Percentiles rank a stretch among this genome's conserved stretches.
These are phyloP conservation scores for Saturnispora serradocipensis DNA, from an alignment of 805 yeast species.

Conservation along the genomic window DNA sequence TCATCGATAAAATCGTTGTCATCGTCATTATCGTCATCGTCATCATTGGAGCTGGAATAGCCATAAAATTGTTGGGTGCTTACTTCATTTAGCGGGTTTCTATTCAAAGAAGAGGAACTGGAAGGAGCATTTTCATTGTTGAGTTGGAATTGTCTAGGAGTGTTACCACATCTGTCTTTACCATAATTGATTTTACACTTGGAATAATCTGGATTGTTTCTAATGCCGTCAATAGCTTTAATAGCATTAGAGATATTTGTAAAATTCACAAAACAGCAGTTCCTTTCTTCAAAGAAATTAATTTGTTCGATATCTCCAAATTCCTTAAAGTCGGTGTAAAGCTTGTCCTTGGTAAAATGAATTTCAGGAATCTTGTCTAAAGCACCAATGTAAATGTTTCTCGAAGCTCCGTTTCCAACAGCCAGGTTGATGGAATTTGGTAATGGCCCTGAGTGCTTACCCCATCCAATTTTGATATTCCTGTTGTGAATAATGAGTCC, in stretches of 20 bases:
- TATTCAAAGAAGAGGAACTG: neutral
- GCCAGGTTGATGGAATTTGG: constrained; percentile 82
- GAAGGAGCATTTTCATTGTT: constrained; percentile 1
- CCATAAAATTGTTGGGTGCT: constrained; percentile 18
- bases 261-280: constrained; percentile 87
- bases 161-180: constrained; percentile 90
- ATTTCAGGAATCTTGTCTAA: constrained; percentile 26
- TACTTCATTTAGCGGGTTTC: constrained; percentile 1
- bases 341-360: constrained; percentile 32
- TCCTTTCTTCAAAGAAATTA: constrained; percentile 72
- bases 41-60: constrained; percentile 15
- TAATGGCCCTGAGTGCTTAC: constrained; percentile 89
- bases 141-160: constrained; percentile 61
- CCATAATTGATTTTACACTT: constrained; percentile 82
- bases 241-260: constrained; percentile 88
- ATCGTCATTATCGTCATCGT: constrained; percentile 11
- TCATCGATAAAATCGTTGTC: constrained; percentile 12
- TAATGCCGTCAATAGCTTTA: constrained; percentile 85
- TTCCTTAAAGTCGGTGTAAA: constrained; percentile 64
- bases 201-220: constrained; percentile 59
- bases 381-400: constrained; percentile 83
- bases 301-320: constrained; percentile 96
- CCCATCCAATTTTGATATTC: constrained; percentile 93
- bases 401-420: constrained; percentile 86
- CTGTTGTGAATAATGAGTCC: constrained; percentile 81